A percentile compares a stretch with the other conserved stretches of the same genome.
Evolutionary conservation across 2,329 filamentous ascomycete species (phyloP).

Genomic region (Juglanconis sp.): DNA sequence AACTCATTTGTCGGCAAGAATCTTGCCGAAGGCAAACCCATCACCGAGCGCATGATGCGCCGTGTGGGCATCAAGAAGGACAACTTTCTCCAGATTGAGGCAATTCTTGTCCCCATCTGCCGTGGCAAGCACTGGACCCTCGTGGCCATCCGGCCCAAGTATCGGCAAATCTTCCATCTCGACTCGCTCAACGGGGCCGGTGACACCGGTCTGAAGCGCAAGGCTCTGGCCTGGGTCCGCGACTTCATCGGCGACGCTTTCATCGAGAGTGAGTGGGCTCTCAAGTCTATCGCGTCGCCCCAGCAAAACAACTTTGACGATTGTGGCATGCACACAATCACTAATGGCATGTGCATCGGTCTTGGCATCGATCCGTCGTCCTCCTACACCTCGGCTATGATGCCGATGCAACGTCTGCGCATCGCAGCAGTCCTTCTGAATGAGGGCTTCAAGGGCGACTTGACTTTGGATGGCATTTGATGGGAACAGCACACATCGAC

Average conservation of each 20-base stretch:
- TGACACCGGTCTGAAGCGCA: constrained; percentile 34
- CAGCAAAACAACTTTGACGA: constrained; percentile 66
- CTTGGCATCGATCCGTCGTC: constrained; percentile 50
- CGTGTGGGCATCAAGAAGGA: constrained; percentile 54
- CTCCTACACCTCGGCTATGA: constrained; percentile 48
- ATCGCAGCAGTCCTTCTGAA: constrained; percentile 66
- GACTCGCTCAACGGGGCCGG: constrained; percentile 59
- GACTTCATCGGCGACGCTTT: constrained; percentile 56
- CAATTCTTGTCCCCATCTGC: constrained; percentile 69
- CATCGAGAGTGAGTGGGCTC: constrained; percentile 57
- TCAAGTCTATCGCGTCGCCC: constrained; percentile 47
- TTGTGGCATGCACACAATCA: constrained; percentile 74
- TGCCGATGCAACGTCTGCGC: constrained; percentile 57
- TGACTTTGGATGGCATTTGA: constrained; percentile 43
- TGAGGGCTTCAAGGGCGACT: constrained; percentile 62
- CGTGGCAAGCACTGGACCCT: constrained; percentile 67
- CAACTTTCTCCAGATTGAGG: constrained; percentile 63
- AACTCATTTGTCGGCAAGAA: constrained; percentile 65
- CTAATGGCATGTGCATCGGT: constrained; percentile 65
- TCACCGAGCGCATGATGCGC: constrained; percentile 54
- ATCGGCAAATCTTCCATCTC: constrained; percentile 62
- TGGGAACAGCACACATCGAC: constrained; percentile 33
- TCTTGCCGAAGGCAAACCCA: constrained; percentile 44
- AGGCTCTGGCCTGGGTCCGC: constrained; percentile 53
- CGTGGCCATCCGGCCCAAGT: constrained; percentile 60